Evolutionary conservation across 2,329 filamentous ascomycete species (phyloP).

Genomic region (Penicillium digitatum): DNA sequence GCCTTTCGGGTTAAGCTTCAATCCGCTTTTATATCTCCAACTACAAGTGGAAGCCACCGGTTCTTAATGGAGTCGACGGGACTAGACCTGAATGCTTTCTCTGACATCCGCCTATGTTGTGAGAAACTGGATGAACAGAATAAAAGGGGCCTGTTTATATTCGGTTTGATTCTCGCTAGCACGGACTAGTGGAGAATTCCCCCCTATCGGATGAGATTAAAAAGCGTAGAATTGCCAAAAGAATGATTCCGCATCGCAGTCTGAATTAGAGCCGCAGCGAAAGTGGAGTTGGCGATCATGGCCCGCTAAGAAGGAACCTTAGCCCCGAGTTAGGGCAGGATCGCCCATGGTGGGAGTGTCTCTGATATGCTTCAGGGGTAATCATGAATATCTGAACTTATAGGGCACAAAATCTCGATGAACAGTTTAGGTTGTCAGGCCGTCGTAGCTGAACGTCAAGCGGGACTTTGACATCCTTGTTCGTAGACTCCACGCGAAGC

Average conservation of each 20-base stretch:
- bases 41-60: neutral
- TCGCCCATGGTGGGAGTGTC: neutral
- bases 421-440: neutral
- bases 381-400: neutral
- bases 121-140: neutral
- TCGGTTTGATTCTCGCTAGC: neutral
- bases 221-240: neutral
- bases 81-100: neutral
- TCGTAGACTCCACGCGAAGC: no score
- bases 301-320: constrained; percentile 6
- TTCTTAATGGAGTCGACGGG: neutral
- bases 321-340: constrained; percentile 1
- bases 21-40: constrained; percentile 1
- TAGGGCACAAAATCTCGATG: neutral
- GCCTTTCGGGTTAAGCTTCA: constrained; percentile 11
- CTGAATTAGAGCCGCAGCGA: constrained; percentile 14
- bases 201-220: constrained; percentile 2
- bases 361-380: neutral
- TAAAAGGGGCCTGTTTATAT: neutral
- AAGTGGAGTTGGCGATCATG: constrained; percentile 6
- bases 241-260: constrained; percentile 4
- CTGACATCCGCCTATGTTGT: neutral
- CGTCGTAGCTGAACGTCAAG: neutral
- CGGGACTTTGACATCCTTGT: neutral
- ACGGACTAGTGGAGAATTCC: neutral